Evolutionary conservation across 1,284 basidiomycete genomes (phyloP).

Genomic region (Tremellales sp.): DNA sequence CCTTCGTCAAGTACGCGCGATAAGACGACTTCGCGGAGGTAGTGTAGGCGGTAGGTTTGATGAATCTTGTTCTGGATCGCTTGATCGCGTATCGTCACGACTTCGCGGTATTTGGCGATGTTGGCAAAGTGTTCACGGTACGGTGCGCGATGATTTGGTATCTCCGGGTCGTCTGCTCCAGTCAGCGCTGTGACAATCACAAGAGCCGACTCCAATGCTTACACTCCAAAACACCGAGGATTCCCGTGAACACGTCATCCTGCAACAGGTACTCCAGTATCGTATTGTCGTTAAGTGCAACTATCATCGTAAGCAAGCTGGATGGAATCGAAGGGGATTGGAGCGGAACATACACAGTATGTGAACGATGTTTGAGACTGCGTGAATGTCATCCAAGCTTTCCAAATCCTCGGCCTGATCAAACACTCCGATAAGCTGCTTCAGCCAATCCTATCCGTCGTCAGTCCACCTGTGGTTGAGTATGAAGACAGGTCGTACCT

Average conservation of each 20-base stretch:
- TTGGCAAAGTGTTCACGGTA: constrained; percentile 88
- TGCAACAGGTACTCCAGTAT: constrained; percentile 94
- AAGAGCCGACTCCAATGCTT: constrained; percentile 41
- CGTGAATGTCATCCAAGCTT: constrained; percentile 80
- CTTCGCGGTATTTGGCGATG: constrained; percentile 77
- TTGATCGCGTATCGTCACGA: constrained; percentile 72
- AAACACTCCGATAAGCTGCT: constrained; percentile 76
- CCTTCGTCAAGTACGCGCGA: constrained; percentile 91
- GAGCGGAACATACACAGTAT: constrained; percentile 71
- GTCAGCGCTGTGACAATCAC: background rate
- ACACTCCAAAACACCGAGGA: constrained; percentile 97
- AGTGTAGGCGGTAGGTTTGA: constrained; percentile 92
- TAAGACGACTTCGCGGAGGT: constrained; percentile 96
- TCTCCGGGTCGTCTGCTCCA: constrained; percentile 93
- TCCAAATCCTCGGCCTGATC: constrained; percentile 88
- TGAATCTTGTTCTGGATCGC: constrained; percentile 81
- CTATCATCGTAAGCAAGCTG: too few species aligned
- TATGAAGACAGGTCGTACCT: constrained; percentile 18
- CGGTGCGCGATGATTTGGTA: constrained; percentile 89
- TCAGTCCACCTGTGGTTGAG: constrained; percentile 8
- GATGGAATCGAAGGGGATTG: too few species aligned
- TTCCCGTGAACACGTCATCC: constrained; percentile 87
- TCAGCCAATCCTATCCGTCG: constrained; percentile 71
- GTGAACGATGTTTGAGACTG: constrained; percentile 87
- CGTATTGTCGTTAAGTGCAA: constrained; percentile 90